Evolutionary conservation across 345 rosid species (phyloP), one percentile per base, ranked within the genome.

Genomic region (Boechera divaricarpa): DNA sequence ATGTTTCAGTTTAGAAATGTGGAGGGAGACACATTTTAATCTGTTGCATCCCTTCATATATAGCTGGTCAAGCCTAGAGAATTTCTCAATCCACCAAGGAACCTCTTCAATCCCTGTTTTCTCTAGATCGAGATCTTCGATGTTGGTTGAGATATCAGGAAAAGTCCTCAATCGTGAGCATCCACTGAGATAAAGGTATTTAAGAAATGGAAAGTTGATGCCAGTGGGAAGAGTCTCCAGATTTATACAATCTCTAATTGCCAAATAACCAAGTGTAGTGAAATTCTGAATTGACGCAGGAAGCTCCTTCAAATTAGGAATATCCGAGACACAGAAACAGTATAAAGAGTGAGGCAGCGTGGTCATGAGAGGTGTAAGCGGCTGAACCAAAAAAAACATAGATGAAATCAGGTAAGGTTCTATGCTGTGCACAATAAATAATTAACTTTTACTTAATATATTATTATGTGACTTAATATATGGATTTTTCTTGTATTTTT

Each of bases 111-210:
- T 63, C 3, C 33, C 42, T 16, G 77, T 63, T 10, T 21, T 0
- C 10, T 2, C 11, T 5, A 63, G 33, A n/a, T 6, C 0, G 32
- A 68, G 72, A 7, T 7, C 15, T 13, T 13, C 0, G 42, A 66
- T 63, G 35, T 69, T 68, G 0, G 69, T 32, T n/a, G 72, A 52
- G 10, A 80, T 54, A 26, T 67, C 18, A 10, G 80, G 78, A 53
- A 80, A 73, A 31, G 0, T 67, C 32, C 0, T 51, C 60, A 80
- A 31, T 5, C 18, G 36, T 21, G 8, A 31, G 75, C 85, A 84
- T 0, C 67, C 26, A 2, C 0, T 24, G 3, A 42, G 61, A 62
- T 28, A 6, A 26, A 51, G 63, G 15, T 7, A 0, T 11, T 0
- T 4, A 2, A 44, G 48, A 11, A 0, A 77, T 15, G 8, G 0